Base-by-base conservation (phyloP, 768 basidiomycete species). In the Austroboletus festivus region DNA sequence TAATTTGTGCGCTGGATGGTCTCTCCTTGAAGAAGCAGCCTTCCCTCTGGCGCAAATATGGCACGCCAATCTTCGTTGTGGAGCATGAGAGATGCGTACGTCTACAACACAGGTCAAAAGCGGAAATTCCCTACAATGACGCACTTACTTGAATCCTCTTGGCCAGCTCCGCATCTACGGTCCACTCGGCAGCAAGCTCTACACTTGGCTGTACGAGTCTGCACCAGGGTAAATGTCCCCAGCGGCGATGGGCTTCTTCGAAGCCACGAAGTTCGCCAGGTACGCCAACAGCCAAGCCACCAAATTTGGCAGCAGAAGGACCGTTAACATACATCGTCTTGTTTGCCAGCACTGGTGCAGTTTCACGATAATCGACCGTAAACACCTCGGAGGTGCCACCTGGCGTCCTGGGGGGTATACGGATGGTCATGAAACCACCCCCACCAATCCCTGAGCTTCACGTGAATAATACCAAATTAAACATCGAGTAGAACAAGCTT, bases 181-280 rank as follows among this genome's bases (percentile, higher is more conserved):
- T 73, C 89, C 90, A 94, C 7, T 87, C 89, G 21, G 70, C 67
- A 8, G 94, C 93, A 3, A 99, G 73, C 8, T 80, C 67, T 5
- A 83, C 79, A 26, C 80, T 84, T 0, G 94, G 93, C 56, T 81
- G 70, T 16, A 98, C 79, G 20, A 98, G 74, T 24, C 77, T 70
- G 35, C 74, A 69, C 96, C 96, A 98, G 0, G 85, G 75, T 12
- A 96, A 59, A 31, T 69, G 78, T 0, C 93, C 95, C 83, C 93
- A 96, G 21, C 83, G 77, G 35, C 74, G 71, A 67, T 94, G 86
- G 0, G 89, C 91, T 62, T 85, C 87, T 63, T 86, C 82, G 26
- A 97, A 76, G 10, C 94, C 96, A 20, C 86, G 79, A 39, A 98
- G 64, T 70, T 98, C 94, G 9, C 94, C 89, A 1, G 96, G 96